Evolutionary conservation across 2,329 filamentous ascomycete genomes (phyloP).

Genomic region (Aspergillus fischeri): DNA sequence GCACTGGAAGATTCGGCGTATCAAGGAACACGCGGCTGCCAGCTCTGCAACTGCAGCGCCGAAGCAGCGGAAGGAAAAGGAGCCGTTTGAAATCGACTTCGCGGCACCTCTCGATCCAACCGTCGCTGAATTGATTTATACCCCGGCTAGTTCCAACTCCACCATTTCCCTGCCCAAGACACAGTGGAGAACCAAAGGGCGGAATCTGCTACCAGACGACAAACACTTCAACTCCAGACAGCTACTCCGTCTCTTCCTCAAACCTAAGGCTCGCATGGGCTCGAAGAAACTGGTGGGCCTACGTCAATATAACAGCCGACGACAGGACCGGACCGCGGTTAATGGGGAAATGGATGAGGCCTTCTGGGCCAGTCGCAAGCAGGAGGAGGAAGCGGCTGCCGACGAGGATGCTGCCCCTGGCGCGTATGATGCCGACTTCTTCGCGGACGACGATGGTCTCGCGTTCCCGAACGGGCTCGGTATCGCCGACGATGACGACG

Average conservation of each 20-base stretch:
- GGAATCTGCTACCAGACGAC: conserved; percentile 91
- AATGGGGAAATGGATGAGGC: conserved; percentile 87
- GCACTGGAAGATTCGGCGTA: conserved; percentile 94
- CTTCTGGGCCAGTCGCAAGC: conserved; percentile 72
- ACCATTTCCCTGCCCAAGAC: conserved; percentile 84
- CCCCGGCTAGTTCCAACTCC: conserved; percentile 72
- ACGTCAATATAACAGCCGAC: conserved; percentile 31
- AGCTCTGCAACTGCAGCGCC: conserved; percentile 39
- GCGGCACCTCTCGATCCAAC: conserved; percentile 65
- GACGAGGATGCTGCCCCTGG: conserved; percentile 62
- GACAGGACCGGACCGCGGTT: conserved; percentile 51
- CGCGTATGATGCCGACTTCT: conserved; percentile 96
- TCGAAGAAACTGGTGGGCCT: conserved; percentile 56
- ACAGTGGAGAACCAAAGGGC: conserved; percentile 90
- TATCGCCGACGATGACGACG: conserved; percentile 45
- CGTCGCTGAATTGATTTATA: conserved; percentile 74
- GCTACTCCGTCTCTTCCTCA: conserved; percentile 83
- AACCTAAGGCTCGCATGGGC: conserved; percentile 82
- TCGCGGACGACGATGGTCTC: conserved; percentile 65
- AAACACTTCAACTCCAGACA: conserved; percentile 97
- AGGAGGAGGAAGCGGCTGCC: conserved; percentile 50
- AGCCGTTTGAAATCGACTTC: conserved; percentile 94
- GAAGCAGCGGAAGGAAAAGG: conserved; percentile 84
- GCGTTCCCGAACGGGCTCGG: conserved; percentile 45
- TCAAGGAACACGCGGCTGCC: conserved; percentile 69